Evolutionary conservation across 228 moss, liverwort and hornwort genomes (phyloP), one percentile per base, ranked within the genome.

Genomic region (Sphagnum magellanicum): DNA sequence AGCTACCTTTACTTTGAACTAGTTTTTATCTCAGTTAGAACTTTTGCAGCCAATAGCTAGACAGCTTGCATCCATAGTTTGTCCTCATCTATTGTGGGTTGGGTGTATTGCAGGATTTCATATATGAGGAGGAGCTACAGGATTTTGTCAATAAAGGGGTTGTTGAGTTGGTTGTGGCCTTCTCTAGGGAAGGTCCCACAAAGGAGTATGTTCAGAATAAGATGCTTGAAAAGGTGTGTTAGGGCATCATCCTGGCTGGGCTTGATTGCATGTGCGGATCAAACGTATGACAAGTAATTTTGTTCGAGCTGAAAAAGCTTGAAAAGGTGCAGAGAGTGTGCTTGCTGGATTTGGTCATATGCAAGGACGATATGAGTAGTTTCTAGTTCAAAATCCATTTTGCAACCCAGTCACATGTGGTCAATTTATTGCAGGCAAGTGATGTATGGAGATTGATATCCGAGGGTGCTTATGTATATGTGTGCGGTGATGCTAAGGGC

Each of bases 141-240:
- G 59, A 57, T 6, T 77, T 82, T 64, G 67, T 80, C 0, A 67
- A 76, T 4, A 84, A 79, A 51, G 93, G 89, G 48, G 87, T 98
- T 4, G 74, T 80, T 13, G 76, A 85, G 4, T 78, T 98, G 63
- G 73, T 74, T 60, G 70, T 93, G 50, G 97, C 97, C 6, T 87
- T 93, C 66, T 84, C 93, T 16, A 76, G 93, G 70, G 91, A 91
- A 74, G 75, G 81, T 5, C 51, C 74, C 4, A 63, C 68, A 50
- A 97, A 97, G 75, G 97, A 93, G 60, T 97, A 97, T 12, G 97
- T 97, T 3, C 97, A 97, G 63, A 79, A 97, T 70, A 97, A 91
- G 72, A 82, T 97, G 82, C 32, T 75, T 59, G 73, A 88, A 63
- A 72, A 87, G 83, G 87, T 87, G 67, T 32, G 32, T 32, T 32